Conservation (phyloP, 805 yeast species). For the Starmerella powellii region DNA sequence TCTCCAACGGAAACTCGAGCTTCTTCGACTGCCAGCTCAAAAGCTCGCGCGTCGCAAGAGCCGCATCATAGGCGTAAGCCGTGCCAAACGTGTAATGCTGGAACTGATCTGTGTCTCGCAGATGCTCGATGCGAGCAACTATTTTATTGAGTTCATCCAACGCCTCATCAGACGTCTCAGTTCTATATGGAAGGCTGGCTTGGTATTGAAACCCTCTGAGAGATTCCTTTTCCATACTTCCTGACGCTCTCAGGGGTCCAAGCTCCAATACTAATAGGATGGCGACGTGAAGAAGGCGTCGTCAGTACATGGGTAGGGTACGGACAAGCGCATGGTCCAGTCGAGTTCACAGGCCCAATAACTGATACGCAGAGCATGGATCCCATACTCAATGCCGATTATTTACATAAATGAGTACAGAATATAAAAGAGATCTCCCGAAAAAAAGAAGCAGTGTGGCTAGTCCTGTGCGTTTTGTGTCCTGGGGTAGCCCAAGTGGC, state of each 20-base stretch:
- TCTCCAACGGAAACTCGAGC: constrained; percentile 58
- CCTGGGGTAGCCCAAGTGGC: no score
- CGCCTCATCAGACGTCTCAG: constrained; percentile 56
- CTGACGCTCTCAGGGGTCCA: neutral
- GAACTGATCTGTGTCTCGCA: constrained; percentile 61
- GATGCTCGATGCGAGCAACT: constrained; percentile 65
- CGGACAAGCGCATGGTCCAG: no score
- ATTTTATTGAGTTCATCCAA: constrained; percentile 67
- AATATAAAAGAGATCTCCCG: no score
- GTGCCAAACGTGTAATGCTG: constrained; percentile 48
- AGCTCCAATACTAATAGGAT: neutral
- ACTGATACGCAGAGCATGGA: no score
- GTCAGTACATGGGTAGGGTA: no score
- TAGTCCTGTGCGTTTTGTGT: no score
- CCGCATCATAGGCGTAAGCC: constrained; percentile 51
- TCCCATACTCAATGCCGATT: no score
- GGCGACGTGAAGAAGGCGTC: neutral
- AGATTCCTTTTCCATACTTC: constrained; percentile 17
- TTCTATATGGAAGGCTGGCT: constrained; percentile 57
- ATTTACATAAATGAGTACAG: no score
- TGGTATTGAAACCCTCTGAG: constrained; percentile 33
- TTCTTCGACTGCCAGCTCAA: constrained; percentile 67
- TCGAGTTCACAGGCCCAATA: no score
- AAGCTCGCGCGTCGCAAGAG: constrained; percentile 81
- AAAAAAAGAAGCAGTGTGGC: no score